A percentile compares a stretch with the other conserved stretches of the same genome.
These are phyloP conservation scores for Lyophyllum atratum DNA, from an alignment of 768 basidiomycete species.

Conservation along the genomic window DNA sequence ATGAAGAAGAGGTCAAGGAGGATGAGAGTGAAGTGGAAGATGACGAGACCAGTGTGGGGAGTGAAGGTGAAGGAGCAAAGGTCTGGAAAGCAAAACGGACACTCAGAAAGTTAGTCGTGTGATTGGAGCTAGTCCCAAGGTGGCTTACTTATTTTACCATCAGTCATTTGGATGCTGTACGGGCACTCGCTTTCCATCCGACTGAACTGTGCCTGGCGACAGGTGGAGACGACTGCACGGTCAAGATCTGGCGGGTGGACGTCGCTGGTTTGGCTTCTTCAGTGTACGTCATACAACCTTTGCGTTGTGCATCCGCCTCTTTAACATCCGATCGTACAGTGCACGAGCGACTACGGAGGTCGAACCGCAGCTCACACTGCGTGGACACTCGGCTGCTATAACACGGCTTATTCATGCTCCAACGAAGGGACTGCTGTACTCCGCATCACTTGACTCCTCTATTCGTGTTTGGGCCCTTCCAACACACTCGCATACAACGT, in stretches of 20 bases:
- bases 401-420: conserved; percentile 84
- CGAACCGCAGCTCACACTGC: conserved; percentile 90
- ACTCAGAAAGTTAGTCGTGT: conserved; percentile 76
- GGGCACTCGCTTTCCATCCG: conserved; percentile 88
- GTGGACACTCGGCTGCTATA: conserved; percentile 91
- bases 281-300: conserved; percentile 54
- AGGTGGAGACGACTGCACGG: conserved; percentile 92
- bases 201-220: conserved; percentile 85
- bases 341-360: conserved; percentile 78
- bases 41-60: conserved; percentile 65
- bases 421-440: conserved; percentile 77
- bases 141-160: conserved; percentile 17
- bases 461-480: conserved; percentile 92
- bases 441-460: conserved; percentile 91
- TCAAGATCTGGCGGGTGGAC: conserved; percentile 96
- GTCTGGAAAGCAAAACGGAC: conserved; percentile 87
- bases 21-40: conserved; percentile 74
- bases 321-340: conserved; percentile 36
- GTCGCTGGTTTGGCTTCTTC: conserved; percentile 72
- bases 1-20: conserved; percentile 30
- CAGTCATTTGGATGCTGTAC: conserved; percentile 93
- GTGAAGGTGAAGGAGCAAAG: conserved; percentile 70
- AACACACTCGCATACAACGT: conserved; percentile 75
- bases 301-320: conserved; percentile 11
- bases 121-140: conserved; percentile 15